Evolutionary conservation across 768 basidiomycete species (phyloP), one percentile per base, ranked within the genome.

Genomic region (Candolleomyces aberdarensis): DNA sequence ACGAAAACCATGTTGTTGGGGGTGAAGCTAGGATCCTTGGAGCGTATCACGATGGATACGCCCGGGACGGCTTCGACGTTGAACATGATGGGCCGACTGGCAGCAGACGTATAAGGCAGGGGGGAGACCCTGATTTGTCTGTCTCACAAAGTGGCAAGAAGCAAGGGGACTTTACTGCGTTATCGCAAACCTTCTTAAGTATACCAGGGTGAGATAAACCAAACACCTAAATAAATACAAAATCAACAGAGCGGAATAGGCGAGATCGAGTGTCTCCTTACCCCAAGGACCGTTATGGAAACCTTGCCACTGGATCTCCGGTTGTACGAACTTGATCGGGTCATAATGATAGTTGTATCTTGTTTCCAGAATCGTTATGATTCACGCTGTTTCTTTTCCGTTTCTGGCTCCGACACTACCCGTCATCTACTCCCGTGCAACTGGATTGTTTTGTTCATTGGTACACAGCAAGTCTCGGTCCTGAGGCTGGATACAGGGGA

Each of bases 1-100:
- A 55, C 53, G 39, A 55, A 55, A 8, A 55, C 39, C 53, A 55
- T 55, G 31, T 55, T 41, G 17, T 55, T 41, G 53, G 53, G 53
- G 39, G 53, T 39, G 53, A 55, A 55, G 17, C 40, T 55, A 17
- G 53, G 53, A 41, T 55, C 53, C 39, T 55, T 55, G 7, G 53
- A 55, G 36, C 53, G 53, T n/a, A 55, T 55, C 32, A 55, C 53
- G 20, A 55, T 55, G 6, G 53, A 55, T 15, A 55, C 53, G 53
- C 53, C 53, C 40, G 53, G 53, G 39, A 32, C 40, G 20, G 39
- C 53, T 55, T 55, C 53, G 32, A 55, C 53, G 53, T 31, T 39
- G 36, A 55, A 55, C 53, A 55, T 55, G 14, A 14, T 52, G 51
- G 10, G 11, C 11, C 26, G 11, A 50, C 13, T 15, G 11, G 48